Conservation (phyloP, 2,329 filamentous ascomycete genomes). For the Botryosphaeria dothidea region DNA sequence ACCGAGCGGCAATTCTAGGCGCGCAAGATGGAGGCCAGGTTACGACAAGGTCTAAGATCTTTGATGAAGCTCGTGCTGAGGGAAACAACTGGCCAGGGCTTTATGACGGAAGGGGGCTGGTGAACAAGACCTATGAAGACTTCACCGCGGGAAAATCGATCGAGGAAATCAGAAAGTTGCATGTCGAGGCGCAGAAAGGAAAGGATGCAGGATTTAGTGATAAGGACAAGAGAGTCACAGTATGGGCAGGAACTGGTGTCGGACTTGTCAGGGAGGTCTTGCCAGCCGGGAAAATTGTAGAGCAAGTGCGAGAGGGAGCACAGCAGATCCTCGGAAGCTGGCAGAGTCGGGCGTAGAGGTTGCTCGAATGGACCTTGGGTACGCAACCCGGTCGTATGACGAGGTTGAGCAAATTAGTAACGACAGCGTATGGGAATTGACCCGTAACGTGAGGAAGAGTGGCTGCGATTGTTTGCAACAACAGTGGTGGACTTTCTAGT, state of each 20-base stretch:
- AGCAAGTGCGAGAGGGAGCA: conserved; percentile 45
- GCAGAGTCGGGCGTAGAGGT: background rate
- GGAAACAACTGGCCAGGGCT: conserved; percentile 53
- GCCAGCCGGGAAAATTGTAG: conserved; percentile 55
- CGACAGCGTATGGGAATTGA: background rate
- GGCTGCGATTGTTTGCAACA: background rate
- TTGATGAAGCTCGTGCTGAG: conserved; percentile 52
- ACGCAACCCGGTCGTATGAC: conserved; percentile 44
- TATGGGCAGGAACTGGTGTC: conserved; percentile 64
- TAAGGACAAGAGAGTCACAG: conserved; percentile 47
- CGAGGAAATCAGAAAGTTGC: conserved; percentile 46
- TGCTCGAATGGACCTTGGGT: conserved; percentile 33
- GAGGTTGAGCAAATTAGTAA: conserved; percentile 42
- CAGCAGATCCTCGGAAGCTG: conserved; percentile 29
- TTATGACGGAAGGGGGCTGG: conserved; percentile 59
- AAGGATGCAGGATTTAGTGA: conserved; percentile 52
- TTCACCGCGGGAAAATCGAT: conserved; percentile 39
- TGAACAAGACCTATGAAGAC: conserved; percentile 55
- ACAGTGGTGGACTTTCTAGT: background rate
- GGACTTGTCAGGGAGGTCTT: conserved; percentile 57
- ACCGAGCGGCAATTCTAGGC: conserved; percentile 47
- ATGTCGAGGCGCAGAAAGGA: conserved; percentile 47
- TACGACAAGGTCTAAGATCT: conserved; percentile 52
- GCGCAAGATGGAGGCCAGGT: conserved; percentile 52
- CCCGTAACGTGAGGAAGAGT: background rate